Evolutionary conservation across 2,329 filamentous ascomycete genomes (phyloP).

Genomic region (Colletotrichum tropicale): DNA sequence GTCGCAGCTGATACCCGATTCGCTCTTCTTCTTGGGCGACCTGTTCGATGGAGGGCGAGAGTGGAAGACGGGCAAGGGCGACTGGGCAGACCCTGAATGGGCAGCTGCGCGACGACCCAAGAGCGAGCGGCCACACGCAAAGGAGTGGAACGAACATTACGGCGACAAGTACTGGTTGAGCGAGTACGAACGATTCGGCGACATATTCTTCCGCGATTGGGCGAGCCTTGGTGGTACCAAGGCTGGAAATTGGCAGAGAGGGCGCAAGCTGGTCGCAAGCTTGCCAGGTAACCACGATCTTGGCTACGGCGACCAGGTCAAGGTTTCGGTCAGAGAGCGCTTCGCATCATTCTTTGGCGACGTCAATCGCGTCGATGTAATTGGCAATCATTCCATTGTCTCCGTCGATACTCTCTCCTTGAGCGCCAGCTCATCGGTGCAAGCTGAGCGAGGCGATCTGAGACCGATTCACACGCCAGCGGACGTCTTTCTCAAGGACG

Average conservation of each 20-base stretch:
- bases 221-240: conserved; percentile 56
- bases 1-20: conserved; percentile 78
- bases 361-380: conserved; percentile 86
- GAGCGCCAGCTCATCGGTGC: conserved; percentile 68
- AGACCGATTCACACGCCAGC: conserved; percentile 76
- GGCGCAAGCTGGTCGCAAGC: conserved; percentile 81
- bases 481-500: conserved; percentile 74
- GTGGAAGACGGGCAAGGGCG: conserved; percentile 77
- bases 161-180: conserved; percentile 83
- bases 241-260: conserved; percentile 63
- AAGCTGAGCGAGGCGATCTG: conserved; percentile 56
- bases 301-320: conserved; percentile 86
- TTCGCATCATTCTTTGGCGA: conserved; percentile 92
- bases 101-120: conserved; percentile 53
- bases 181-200: conserved; percentile 86
- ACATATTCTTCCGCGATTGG: conserved; percentile 80
- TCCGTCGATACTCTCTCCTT: conserved; percentile 89
- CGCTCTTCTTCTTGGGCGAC: conserved; percentile 89
- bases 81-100: conserved; percentile 65
- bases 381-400: conserved; percentile 95
- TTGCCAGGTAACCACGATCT: conserved; percentile 95
- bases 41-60: conserved; percentile 95
- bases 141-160: conserved; percentile 76
- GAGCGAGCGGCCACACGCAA: conserved; percentile 58
- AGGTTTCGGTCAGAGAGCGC: conserved; percentile 77